Evolutionary conservation across 306 rosid species (phyloP).

Genomic region (Cucumis hystrix): DNA sequence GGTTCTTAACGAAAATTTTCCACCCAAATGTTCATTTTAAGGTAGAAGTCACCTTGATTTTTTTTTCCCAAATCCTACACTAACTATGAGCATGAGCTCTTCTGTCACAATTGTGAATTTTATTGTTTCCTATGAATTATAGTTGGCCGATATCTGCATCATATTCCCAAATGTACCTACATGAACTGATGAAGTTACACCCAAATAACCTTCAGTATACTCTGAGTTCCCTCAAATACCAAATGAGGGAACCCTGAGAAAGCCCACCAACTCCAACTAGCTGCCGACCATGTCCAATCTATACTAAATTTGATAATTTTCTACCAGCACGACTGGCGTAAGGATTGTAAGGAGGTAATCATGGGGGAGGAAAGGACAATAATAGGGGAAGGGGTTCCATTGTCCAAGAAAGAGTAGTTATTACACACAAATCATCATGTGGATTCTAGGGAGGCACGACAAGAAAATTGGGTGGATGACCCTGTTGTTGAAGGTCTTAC

Average conservation of each 20-base stretch:
- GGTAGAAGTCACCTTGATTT: slow-evolving; percentile 23
- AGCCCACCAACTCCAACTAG: neutral
- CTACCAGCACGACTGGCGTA: neutral
- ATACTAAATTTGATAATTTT: neutral
- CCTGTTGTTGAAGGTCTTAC: neutral
- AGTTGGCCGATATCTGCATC: neutral
- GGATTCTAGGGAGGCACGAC: neutral
- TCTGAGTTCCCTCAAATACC: neutral
- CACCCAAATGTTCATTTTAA: slow-evolving; percentile 98
- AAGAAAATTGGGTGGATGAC: neutral
- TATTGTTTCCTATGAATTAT: neutral
- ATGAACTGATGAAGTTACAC: neutral
- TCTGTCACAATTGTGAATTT: neutral
- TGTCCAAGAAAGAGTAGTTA: neutral
- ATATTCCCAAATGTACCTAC: neutral
- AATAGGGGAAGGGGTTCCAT: neutral
- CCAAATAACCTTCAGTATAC: neutral
- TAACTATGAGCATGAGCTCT: neutral
- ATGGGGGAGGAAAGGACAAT: neutral
- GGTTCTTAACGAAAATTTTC: slow-evolving; percentile 90
- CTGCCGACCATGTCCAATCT: neutral
- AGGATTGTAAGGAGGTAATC: neutral
- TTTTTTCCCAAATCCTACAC: neutral
- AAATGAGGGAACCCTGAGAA: neutral
- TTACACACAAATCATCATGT: neutral